A percentile compares a stretch with the other conserved stretches of the same genome.
These are phyloP conservation scores for Linum tenue DNA, from an alignment of 345 rosid species.

Conservation along the genomic window DNA sequence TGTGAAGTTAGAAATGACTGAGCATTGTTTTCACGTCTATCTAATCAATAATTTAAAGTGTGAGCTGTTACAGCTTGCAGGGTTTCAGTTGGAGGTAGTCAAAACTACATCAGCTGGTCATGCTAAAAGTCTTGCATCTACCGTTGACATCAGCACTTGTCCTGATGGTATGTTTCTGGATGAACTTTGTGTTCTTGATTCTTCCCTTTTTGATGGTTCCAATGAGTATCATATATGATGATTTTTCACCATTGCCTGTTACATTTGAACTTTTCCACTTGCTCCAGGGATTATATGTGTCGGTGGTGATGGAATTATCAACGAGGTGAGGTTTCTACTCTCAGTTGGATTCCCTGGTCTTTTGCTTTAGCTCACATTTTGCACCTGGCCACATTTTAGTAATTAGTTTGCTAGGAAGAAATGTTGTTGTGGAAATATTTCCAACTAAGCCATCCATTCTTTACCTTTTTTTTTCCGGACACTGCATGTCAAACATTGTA, in stretches of 20 bases:
- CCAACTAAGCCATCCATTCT: no score
- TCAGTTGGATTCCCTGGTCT: background rate
- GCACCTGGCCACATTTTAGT: background rate
- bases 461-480: no score
- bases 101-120: constrained; percentile 88
- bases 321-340: constrained; percentile 52
- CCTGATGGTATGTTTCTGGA: constrained; percentile 61
- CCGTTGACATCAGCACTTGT: constrained; percentile 75
- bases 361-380: constrained; percentile 1
- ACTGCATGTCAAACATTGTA: no score
- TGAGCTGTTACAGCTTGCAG: constrained; percentile 73
- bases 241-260: background rate
- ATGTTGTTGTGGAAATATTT: no score
- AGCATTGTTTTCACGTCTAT: background rate
- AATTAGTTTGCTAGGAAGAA: background rate
- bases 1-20: background rate
- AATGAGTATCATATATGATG: constrained; percentile 1
- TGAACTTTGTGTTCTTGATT: constrained; percentile 9
- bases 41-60: constrained; percentile 7
- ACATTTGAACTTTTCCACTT: constrained; percentile 17
- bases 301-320: constrained; percentile 97
- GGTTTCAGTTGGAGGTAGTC: constrained; percentile 87
- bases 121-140: constrained; percentile 76
- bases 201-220: background rate
- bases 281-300: constrained; percentile 82